Evolutionary conservation across 2,329 filamentous ascomycete genomes (phyloP).

Genomic region (Orbilia oligospora): DNA sequence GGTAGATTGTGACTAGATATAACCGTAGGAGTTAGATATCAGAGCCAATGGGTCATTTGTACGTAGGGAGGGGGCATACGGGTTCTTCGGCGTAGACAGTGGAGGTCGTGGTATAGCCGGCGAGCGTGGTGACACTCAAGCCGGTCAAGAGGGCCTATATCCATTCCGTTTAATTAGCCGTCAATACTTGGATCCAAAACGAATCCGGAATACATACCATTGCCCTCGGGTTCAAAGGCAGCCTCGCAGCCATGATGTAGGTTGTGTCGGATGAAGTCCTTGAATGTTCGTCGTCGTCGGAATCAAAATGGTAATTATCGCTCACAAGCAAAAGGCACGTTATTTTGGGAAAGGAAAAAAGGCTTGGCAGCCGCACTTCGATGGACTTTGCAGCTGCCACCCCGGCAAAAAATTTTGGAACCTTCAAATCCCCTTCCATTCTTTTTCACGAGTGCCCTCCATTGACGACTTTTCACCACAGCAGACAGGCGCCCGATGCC

Average conservation of each 20-base stretch:
- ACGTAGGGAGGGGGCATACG: constrained; percentile 28
- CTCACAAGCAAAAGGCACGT: constrained; percentile 45
- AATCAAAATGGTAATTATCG: constrained; percentile 33
- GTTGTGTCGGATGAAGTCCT: constrained; percentile 19
- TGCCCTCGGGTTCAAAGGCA: constrained; percentile 56
- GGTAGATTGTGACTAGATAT: constrained; percentile 65
- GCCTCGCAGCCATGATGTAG: constrained; percentile 57
- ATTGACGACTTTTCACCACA: constrained; percentile 22
- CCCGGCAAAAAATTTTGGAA: constrained; percentile 53
- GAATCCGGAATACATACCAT: constrained; percentile 32
- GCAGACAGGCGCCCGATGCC: constrained; percentile 36
- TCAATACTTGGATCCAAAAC: background rate
- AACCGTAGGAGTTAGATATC: constrained; percentile 14
- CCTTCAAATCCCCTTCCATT: constrained; percentile 20
- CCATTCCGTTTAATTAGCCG: constrained; percentile 24
- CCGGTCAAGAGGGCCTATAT: constrained; percentile 55
- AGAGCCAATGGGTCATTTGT: constrained; percentile 2
- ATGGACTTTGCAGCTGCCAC: constrained; percentile 43
- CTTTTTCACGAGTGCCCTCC: constrained; percentile 13
- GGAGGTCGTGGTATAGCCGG: constrained; percentile 52
- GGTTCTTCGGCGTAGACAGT: constrained; percentile 57
- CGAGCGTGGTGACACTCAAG: constrained; percentile 50
- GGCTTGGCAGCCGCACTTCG: constrained; percentile 48
- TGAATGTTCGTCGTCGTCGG: constrained; percentile 14
- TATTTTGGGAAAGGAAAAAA: constrained; percentile 40